Evolutionary conservation across 2,329 filamentous ascomycete species (phyloP), one percentile per base, ranked within the genome.

Genomic region (Xylaria multiplex): DNA sequence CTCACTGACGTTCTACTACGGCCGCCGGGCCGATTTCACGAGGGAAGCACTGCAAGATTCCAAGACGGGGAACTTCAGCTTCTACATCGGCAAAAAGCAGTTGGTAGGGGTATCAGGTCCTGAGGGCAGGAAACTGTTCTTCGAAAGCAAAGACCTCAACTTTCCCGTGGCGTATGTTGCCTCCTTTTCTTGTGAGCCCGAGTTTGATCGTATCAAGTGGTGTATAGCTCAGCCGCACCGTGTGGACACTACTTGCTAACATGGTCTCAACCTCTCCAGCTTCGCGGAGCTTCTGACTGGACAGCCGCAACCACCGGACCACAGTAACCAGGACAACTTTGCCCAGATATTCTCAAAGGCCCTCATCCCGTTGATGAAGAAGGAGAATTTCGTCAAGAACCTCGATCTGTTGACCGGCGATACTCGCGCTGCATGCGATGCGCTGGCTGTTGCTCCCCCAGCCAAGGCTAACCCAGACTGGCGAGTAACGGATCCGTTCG

Each of bases 401-500:
- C 75, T 87, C 1, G 78, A 80, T 0, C 67, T 73, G 9, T 73
- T 88, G 6, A 75, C 83, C 6, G 69, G 76, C 22, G 84, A 86
- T 75, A 74, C 79, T 19, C 73, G 79, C 7, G 64, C 70, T 4
- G 75, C 76, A 0, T 74, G 84, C 19, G 76, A 82, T 13, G 69
- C 66, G 3, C 77, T 86, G 72, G 77, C 37, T 70, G 75, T 59
- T 30, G 62, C 67, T 30, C 40, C 69, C 16, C 42, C 65, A 6
- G 48, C 54, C 54, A 54, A 53, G 53, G 59, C 67, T 32, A 54
- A 65, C 5, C 70, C 69, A 7, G 77, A 67, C 40, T 72, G 71
- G 71, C 53, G 77, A 8, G 73, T 80, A 5, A 83, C 84, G 7
- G 81, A 88, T 67, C 85, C 86, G 0, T 88, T 88, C 70, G 80